Percentiles rank a stretch among this genome's conserved stretches.
Conservation (phyloP, 768 basidiomycete genomes). For the Amanita thiersii region DNA sequence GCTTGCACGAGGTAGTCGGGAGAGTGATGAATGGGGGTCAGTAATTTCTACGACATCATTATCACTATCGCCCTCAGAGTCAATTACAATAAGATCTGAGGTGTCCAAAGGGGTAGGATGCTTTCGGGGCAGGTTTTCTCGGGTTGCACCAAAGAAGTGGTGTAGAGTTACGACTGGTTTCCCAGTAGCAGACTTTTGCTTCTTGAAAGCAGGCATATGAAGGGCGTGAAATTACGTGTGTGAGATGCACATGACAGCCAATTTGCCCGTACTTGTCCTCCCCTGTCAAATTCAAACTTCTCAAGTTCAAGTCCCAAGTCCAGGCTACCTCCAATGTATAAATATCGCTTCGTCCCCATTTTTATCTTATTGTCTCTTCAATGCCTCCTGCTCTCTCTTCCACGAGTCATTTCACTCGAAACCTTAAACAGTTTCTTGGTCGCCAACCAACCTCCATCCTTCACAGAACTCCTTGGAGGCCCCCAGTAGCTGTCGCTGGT, state of each 20-base stretch:
- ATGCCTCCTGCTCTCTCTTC: neutral
- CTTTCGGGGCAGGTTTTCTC: constrained; percentile 6
- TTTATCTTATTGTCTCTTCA: too few species aligned
- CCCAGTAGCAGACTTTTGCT: constrained; percentile 23
- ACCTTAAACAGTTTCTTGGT: too few species aligned
- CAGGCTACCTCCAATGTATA: too few species aligned
- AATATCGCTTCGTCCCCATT: too few species aligned
- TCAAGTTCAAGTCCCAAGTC: too few species aligned
- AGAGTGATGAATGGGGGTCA: constrained; percentile 4
- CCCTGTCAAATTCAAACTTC: too few species aligned
- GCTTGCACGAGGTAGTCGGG: too few species aligned
- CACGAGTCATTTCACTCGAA: neutral
- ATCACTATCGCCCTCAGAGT: constrained; percentile 63
- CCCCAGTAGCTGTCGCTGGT: constrained; percentile 57
- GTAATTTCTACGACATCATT: constrained; percentile 28
- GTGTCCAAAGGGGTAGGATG: constrained; percentile 1
- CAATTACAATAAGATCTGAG: constrained; percentile 50
- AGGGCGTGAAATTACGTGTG: too few species aligned
- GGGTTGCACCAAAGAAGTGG: constrained; percentile 31
- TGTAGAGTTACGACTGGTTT: constrained; percentile 30
- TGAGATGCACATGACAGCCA: too few species aligned
- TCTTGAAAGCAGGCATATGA: constrained; percentile 27
- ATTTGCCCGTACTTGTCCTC: too few species aligned
- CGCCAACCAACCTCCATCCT: constrained; percentile 31
- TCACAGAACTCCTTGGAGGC: constrained; percentile 67